Conservation (phyloP, 202 grass and related monocot species). For the Sporobolus alterniflorus region DNA sequence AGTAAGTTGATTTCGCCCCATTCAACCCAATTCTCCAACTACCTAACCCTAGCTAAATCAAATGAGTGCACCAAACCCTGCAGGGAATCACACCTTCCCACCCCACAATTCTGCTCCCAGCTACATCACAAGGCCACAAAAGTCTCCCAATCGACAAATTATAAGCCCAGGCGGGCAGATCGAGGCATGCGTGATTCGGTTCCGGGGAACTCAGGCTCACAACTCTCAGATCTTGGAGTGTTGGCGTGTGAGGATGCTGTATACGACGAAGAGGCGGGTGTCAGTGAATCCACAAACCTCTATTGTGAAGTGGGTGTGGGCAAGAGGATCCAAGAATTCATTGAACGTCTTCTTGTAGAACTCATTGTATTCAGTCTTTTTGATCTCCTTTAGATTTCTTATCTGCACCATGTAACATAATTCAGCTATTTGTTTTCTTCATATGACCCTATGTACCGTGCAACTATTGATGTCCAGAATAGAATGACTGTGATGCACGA, state of each 20-base stretch:
- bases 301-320: conserved; percentile 73
- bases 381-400: no score
- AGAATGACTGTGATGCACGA: no score
- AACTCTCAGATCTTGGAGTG: conserved; percentile 98
- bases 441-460: no score
- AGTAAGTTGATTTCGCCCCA: not conserved
- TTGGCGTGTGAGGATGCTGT: conserved; percentile 90
- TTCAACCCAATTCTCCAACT: not conserved
- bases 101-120: not conserved
- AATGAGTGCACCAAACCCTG: not conserved
- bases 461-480: no score
- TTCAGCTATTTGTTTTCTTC: no score
- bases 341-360: conserved; percentile 91
- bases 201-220: conserved; percentile 50
- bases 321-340: conserved; percentile 78
- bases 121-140: not conserved
- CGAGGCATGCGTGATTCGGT: conserved; percentile 13
- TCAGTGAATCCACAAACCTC: conserved; percentile 44
- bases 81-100: not conserved
- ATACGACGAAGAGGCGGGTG: no score
- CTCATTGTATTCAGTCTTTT: conserved; percentile 76
- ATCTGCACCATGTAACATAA: no score
- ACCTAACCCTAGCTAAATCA: conserved; percentile 45
- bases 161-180: conserved; percentile 33
- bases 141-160: conserved; percentile 27